Evolutionary conservation across 140 eudicot genomes (phyloP).

Genomic region (Anethum foeniculum): DNA sequence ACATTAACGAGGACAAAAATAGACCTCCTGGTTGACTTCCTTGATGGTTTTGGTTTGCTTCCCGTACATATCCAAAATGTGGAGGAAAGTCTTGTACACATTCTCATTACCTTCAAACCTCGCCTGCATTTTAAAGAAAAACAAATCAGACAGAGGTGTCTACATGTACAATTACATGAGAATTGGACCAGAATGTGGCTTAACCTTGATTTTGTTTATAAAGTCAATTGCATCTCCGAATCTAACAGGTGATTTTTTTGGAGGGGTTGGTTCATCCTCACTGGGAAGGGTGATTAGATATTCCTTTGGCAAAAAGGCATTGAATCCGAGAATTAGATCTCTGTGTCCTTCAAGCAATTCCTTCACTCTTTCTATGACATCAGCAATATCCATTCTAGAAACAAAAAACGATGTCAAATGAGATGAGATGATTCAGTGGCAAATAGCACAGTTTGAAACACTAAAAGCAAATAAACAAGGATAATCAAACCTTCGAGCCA

Average conservation of each 20-base stretch:
- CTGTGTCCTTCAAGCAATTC: constrained; percentile 56
- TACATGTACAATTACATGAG: neutral
- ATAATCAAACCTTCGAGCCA: constrained; percentile 60
- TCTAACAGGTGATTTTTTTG: constrained; percentile 38
- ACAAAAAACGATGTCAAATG: constrained; percentile 5
- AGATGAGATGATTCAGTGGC: constrained; percentile 15
- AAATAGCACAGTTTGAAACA: constrained; percentile 7
- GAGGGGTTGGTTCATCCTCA: constrained; percentile 33
- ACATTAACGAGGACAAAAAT: neutral
- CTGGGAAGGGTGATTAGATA: constrained; percentile 44
- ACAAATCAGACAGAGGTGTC: constrained; percentile 9
- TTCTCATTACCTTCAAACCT: constrained; percentile 64
- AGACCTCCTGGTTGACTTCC: constrained; percentile 10
- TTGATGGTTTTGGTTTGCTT: constrained; percentile 51
- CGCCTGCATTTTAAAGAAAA: constrained; percentile 30
- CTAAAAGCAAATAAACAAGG: constrained; percentile 15
- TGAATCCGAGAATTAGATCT: constrained; percentile 61
- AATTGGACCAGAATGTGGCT: neutral
- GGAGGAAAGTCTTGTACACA: constrained; percentile 63
- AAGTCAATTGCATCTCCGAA: constrained; percentile 61
- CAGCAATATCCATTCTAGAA: constrained; percentile 35
- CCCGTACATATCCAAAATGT: constrained; percentile 68
- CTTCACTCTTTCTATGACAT: constrained; percentile 56
- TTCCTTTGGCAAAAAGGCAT: constrained; percentile 73
- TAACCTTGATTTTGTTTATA: constrained; percentile 63